These are phyloP conservation scores for Penicillium pancosmium DNA, from an alignment of 495 filamentous ascomycete genomes.

Conservation along the genomic window DNA sequence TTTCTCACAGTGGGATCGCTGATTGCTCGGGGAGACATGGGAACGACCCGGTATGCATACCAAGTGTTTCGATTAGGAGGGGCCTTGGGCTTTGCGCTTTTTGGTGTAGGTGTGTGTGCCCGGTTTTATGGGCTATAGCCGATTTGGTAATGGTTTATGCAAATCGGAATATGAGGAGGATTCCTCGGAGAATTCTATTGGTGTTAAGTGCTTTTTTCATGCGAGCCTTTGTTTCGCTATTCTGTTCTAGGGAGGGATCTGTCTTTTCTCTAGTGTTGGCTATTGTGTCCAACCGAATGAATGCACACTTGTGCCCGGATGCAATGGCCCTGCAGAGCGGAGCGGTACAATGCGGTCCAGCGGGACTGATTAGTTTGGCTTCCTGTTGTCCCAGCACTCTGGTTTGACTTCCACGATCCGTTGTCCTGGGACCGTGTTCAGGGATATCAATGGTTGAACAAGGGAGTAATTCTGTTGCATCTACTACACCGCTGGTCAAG, in stretches of 20 bases:
- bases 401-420: too few relatives aligned
- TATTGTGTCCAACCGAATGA: background rate
- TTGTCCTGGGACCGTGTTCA: too few relatives aligned
- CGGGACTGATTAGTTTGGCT: background rate
- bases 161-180: background rate
- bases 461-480: too few relatives aligned
- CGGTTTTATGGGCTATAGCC: conserved; percentile 24
- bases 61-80: conserved; percentile 26
- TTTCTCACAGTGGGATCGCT: background rate
- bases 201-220: too few relatives aligned
- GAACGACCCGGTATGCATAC: conserved; percentile 7
- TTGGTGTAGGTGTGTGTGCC: too few relatives aligned
- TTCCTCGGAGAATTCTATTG: too few relatives aligned
- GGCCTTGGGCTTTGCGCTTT: conserved; percentile 45
- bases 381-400: too few relatives aligned
- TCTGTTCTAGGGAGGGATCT: too few relatives aligned
- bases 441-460: too few relatives aligned
- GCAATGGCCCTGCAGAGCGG: background rate
- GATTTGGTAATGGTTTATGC: background rate
- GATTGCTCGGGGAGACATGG: background rate
- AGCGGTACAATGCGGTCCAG: background rate
- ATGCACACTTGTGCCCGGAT: background rate
- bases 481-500: too few relatives aligned
- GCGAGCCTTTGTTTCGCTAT: too few relatives aligned
- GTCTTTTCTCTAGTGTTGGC: too few relatives aligned